phyloP scores from a whole-genome alignment of 163 green algal species.

The Scenedesmus sp. region DNA sequence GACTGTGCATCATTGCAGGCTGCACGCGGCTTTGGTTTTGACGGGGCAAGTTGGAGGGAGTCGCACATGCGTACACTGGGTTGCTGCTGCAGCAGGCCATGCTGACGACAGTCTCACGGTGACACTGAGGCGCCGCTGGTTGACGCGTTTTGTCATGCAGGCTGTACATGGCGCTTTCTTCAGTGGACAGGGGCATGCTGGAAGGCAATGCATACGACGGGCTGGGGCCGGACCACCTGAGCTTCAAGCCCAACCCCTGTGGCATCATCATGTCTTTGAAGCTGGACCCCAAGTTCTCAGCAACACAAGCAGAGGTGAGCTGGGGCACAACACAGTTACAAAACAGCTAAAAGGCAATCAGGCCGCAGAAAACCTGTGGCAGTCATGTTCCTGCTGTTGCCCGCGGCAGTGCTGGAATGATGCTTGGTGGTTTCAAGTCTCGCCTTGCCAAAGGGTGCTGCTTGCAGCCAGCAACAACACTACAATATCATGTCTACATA shows the following conservation, averaged over 20 bases:
- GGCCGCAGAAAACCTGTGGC: too few species aligned
- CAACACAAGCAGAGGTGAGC: constrained; percentile 12
- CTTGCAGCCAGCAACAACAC: too few species aligned
- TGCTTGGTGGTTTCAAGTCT: too few species aligned
- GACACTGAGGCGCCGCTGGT: too few species aligned
- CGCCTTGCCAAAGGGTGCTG: too few species aligned
- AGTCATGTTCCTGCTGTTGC: too few species aligned
- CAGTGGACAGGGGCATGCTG: constrained; percentile 14
- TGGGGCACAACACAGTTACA: too few species aligned
- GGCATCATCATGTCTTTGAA: constrained; percentile 8
- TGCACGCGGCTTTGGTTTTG: not conserved
- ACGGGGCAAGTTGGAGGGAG: not conserved
- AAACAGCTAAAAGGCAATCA: too few species aligned
- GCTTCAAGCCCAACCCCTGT: constrained; percentile 22
- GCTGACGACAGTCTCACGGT: too few species aligned
- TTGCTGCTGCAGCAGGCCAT: not conserved
- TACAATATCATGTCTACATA: too few species aligned
- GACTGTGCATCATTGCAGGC: not conserved
- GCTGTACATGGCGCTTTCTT: not conserved
- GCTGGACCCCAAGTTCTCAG: not conserved
- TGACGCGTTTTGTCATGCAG: too few species aligned
- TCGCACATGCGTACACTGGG: not conserved
- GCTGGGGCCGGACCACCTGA: constrained; percentile 38
- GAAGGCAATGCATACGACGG: constrained; percentile 20
- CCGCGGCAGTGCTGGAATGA: too few species aligned